Conservation (phyloP, 177 flowering plant species). For the Vitis hybrid region DNA sequence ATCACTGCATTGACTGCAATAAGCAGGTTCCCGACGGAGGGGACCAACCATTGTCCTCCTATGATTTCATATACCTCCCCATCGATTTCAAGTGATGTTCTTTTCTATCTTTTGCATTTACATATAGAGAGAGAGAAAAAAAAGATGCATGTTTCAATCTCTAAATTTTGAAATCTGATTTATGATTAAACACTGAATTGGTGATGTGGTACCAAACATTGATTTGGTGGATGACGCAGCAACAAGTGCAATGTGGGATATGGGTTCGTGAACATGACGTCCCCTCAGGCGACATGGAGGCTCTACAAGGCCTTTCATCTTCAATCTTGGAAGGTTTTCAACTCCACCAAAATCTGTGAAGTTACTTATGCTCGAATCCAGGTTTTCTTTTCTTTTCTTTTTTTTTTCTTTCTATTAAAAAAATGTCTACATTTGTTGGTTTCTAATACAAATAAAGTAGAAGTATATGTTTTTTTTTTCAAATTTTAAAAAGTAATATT, state of each 20-base stretch:
- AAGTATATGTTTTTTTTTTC: background rate
- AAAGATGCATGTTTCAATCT: too few species aligned
- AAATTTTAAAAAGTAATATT: background rate
- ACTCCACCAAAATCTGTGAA: constrained; percentile 85
- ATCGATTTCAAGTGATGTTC: constrained; percentile 79
- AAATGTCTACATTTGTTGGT: too few species aligned
- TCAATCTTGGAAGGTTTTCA: constrained; percentile 90
- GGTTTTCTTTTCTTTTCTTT: too few species aligned
- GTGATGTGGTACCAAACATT: too few species aligned
- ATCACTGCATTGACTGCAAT: constrained; percentile 88
- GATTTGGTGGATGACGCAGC: constrained; percentile 24
- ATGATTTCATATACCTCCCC: constrained; percentile 89
- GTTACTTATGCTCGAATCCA: constrained; percentile 90
- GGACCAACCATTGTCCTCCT: constrained; percentile 71
- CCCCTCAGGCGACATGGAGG: constrained; percentile 78
- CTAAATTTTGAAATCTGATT: too few species aligned
- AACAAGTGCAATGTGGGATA: constrained; percentile 99
- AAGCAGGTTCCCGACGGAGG: constrained; percentile 57
- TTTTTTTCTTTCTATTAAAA: background rate
- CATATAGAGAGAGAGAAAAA: too few species aligned
- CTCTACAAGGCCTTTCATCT: constrained; percentile 81
- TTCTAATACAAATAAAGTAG: too few species aligned
- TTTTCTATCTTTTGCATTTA: background rate
- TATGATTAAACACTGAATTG: too few species aligned
- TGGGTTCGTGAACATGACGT: constrained; percentile 91